A percentile compares a stretch with the other conserved stretches of the same genome.
These are phyloP conservation scores for Hymenoscyphus occultus DNA, from an alignment of 2,329 filamentous ascomycete species.

Conservation along the genomic window DNA sequence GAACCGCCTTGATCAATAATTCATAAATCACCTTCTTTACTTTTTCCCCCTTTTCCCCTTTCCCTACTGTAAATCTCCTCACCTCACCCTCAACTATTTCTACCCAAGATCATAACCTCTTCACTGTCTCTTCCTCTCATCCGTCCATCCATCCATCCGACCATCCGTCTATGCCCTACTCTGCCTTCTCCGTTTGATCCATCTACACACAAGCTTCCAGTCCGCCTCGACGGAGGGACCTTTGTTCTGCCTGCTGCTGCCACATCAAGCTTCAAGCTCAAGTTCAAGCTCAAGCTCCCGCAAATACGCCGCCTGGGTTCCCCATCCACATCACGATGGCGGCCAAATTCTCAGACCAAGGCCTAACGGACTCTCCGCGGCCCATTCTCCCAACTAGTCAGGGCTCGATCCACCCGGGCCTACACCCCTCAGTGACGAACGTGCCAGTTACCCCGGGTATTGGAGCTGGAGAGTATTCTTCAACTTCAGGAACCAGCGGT, in stretches of 20 bases:
- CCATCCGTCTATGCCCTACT: too few species aligned
- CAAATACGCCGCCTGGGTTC: neutral
- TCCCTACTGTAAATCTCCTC: neutral
- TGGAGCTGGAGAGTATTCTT: constrained; percentile 24
- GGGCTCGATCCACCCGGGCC: constrained; percentile 31
- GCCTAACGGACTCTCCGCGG: constrained; percentile 25
- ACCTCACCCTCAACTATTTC: neutral
- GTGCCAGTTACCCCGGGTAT: constrained; percentile 35
- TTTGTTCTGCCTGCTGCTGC: too few species aligned
- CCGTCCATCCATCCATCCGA: too few species aligned
- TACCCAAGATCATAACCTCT: neutral
- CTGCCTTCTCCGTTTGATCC: too few species aligned
- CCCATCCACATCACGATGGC: constrained; percentile 15
- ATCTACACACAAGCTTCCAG: too few species aligned
- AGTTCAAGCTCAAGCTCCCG: neutral
- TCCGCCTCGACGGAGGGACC: too few species aligned
- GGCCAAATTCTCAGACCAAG: constrained; percentile 15
- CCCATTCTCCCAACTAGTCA: constrained; percentile 21
- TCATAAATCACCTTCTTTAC: neutral
- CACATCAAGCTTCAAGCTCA: too few species aligned
- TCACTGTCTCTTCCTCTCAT: too few species aligned
- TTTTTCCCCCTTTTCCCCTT: neutral
- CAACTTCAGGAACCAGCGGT: constrained; percentile 8
- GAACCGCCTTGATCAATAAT: neutral
- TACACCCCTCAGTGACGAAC: constrained; percentile 28